phyloP scores from a whole-genome alignment of 2,329 filamentous ascomycete genomes.

The Orbilia blumenaviensis region DNA sequence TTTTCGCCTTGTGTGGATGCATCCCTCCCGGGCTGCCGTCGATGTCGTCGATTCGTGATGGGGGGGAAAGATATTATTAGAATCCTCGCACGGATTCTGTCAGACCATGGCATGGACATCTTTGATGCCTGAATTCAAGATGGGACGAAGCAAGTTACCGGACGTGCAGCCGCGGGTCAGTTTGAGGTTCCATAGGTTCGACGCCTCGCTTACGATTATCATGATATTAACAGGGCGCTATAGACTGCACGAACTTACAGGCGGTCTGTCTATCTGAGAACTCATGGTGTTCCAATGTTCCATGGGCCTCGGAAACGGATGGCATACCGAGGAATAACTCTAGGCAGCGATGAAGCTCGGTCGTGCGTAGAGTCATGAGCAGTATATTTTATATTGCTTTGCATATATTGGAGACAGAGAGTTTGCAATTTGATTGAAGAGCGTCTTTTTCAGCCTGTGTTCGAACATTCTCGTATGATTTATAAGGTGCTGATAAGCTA shows the following conservation, averaged over 20 bases:
- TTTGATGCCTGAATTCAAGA: constrained; percentile 32
- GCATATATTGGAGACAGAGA: constrained; percentile 34
- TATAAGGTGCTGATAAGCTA: constrained; percentile 42
- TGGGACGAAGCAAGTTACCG: constrained; percentile 45
- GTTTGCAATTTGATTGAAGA: constrained; percentile 16
- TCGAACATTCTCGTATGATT: constrained; percentile 35
- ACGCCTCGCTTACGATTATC: constrained; percentile 18
- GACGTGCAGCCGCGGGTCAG: constrained; percentile 10
- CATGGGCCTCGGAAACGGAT: constrained; percentile 10
- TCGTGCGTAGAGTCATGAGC: constrained; percentile 19
- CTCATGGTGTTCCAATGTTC: neutral
- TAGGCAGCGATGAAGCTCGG: constrained; percentile 46
- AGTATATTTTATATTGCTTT: constrained; percentile 32
- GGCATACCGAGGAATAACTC: constrained; percentile 12
- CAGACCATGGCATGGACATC: constrained; percentile 13
- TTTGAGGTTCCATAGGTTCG: constrained; percentile 32
- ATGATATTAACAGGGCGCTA: constrained; percentile 25
- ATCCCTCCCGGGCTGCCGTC: constrained; percentile 14
- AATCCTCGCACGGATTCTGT: constrained; percentile 32
- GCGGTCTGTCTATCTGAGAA: constrained; percentile 31
- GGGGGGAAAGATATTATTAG: constrained; percentile 50
- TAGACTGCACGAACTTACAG: constrained; percentile 10
- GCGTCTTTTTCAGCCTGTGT: constrained; percentile 40
- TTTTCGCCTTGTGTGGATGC: constrained; percentile 12
- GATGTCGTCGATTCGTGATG: constrained; percentile 4